Percentiles rank a stretch among this genome's conserved stretches.
These are phyloP conservation scores for Penicillium roqueforti DNA, from an alignment of 495 filamentous ascomycete species.

Conservation along the genomic window DNA sequence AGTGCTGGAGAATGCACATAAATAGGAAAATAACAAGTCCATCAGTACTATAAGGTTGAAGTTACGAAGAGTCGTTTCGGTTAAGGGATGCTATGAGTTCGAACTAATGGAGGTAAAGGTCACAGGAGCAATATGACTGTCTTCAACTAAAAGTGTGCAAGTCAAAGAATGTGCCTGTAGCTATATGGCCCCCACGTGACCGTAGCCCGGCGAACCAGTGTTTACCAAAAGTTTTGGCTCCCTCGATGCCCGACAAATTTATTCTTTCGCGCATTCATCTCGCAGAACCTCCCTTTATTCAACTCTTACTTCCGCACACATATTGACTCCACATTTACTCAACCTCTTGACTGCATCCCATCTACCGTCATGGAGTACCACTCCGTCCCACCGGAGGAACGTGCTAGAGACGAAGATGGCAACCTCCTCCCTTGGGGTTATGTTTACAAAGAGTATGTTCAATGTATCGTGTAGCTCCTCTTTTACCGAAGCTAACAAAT, in stretches of 20 bases:
- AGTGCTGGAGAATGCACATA: too few species aligned
- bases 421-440: constrained; percentile 58
- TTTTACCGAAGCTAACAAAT: constrained; percentile 3
- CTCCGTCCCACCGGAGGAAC: constrained; percentile 60
- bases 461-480: neutral
- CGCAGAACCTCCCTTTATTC: neutral
- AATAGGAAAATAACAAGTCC: too few species aligned
- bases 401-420: constrained; percentile 56
- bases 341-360: neutral
- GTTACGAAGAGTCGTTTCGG: too few species aligned
- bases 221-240: constrained; percentile 27
- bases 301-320: neutral
- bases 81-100: too few species aligned
- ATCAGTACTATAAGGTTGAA: too few species aligned
- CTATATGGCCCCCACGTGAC: constrained; percentile 19
- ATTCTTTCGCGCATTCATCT: neutral
- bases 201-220: constrained; percentile 26
- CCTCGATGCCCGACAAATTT: neutral
- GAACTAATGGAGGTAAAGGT: too few species aligned
- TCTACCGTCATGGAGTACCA: constrained; percentile 56
- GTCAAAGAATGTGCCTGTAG: too few species aligned
- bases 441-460: constrained; percentile 52
- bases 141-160: too few species aligned
- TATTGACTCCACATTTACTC: neutral
- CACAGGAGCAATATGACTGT: too few species aligned